A percentile compares a stretch with the other conserved stretches of the same genome.
Evolutionary conservation across 257 asterid species (phyloP).

Genomic region (Anisodus acutangulus): DNA sequence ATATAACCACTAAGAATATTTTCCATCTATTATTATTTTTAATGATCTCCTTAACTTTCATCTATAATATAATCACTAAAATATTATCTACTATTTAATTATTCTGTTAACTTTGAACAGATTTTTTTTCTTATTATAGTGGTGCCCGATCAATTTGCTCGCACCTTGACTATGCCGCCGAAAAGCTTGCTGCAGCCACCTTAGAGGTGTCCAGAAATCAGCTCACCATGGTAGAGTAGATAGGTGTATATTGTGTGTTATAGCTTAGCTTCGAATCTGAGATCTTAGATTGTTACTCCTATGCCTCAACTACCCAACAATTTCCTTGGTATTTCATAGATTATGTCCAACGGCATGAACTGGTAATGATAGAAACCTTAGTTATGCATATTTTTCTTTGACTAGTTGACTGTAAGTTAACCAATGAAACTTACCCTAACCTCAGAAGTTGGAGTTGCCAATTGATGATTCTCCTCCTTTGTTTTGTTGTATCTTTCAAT

Average conservation of each 20-base stretch:
- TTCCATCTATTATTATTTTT: background rate
- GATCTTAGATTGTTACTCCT: conserved; percentile 21
- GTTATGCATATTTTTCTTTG: background rate
- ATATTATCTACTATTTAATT: background rate
- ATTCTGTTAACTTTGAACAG: background rate
- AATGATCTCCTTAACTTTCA: background rate
- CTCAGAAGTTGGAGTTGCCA: conserved; percentile 69
- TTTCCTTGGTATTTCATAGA: conserved; percentile 2
- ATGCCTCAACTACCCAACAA: background rate
- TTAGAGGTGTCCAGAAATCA: background rate
- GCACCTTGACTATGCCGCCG: background rate
- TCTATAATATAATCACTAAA: background rate
- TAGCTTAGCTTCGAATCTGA: background rate
- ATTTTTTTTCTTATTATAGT: background rate
- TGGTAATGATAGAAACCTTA: background rate
- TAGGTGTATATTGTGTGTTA: background rate
- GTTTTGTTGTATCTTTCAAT: conserved; percentile 64
- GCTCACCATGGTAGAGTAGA: background rate
- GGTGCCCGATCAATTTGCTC: background rate
- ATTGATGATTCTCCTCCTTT: conserved; percentile 60
- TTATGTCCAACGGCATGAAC: background rate
- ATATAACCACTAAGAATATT: background rate
- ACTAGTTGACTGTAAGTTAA: conserved; percentile 16
- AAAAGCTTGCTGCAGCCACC: background rate
- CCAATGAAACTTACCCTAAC: conserved; percentile 55